Conservation (phyloP, 73 alveolate species). For the Blepharisma stoltei region DNA sequence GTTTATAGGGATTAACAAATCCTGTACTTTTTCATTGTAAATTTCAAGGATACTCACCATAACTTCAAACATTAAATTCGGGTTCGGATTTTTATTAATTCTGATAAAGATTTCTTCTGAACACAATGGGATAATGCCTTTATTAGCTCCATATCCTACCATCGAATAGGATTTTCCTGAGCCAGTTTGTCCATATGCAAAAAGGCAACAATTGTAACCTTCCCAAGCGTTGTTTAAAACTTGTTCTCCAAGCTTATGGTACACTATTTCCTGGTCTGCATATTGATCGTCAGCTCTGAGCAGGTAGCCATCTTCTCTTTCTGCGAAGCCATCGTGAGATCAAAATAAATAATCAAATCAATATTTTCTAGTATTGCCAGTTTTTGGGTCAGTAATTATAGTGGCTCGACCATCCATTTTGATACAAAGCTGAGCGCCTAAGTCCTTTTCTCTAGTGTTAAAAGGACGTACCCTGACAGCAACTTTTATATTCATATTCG, state of each 20-base stretch:
- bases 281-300: slow-evolving; percentile 55
- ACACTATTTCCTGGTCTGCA: slow-evolving; percentile 79
- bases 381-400: slow-evolving; percentile 45
- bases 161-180: slow-evolving; percentile 86
- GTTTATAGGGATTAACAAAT: slow-evolving; percentile 70
- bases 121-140: slow-evolving; percentile 97
- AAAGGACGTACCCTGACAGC: slow-evolving; percentile 99
- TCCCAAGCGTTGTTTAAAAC: slow-evolving; percentile 87
- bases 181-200: slow-evolving; percentile 98
- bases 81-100: slow-evolving; percentile 80
- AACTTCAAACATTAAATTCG: slow-evolving; percentile 73
- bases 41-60: slow-evolving; percentile 86
- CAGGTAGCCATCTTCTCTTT: slow-evolving; percentile 40
- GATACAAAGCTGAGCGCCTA: slow-evolving; percentile 60
- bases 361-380: slow-evolving; percentile 41
- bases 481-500: slow-evolving; percentile 53
- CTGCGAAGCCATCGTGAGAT: slow-evolving; percentile 70
- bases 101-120: slow-evolving; percentile 94
- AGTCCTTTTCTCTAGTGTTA: slow-evolving; percentile 83
- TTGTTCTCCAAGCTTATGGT: slow-evolving; percentile 68
- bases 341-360: slow-evolving; percentile 73
- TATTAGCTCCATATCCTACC: slow-evolving; percentile 92
- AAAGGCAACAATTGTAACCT: slow-evolving; percentile 95
- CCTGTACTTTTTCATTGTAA: slow-evolving; percentile 90
- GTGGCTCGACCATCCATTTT: slow-evolving; percentile 78